phyloP scores from a whole-genome alignment of 2,329 filamentous ascomycete species.

The Dendrostoma leiphaemia region DNA sequence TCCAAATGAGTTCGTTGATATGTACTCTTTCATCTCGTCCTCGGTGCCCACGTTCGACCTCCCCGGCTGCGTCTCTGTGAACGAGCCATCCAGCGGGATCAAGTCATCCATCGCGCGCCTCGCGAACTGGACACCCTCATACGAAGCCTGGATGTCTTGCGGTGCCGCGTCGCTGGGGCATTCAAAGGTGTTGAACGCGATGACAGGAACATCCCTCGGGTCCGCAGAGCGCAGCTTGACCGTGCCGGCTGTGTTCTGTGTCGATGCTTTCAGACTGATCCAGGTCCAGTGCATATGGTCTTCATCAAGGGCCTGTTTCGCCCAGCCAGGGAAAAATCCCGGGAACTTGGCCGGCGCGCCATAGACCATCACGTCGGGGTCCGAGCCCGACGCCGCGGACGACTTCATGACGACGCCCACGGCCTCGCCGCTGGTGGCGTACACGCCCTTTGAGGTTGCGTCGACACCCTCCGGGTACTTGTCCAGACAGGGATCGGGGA shows the following conservation, averaged over 20 bases:
- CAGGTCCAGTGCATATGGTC: conserved; percentile 41
- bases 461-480: conserved; percentile 22
- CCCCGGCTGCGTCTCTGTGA: conserved; percentile 22
- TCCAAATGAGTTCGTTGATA: conserved; percentile 20
- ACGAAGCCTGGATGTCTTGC: conserved; percentile 50
- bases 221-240: conserved; percentile 60
- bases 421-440: conserved; percentile 33
- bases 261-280: conserved; percentile 59
- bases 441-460: conserved; percentile 27
- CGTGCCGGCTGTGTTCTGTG: conserved; percentile 59
- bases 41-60: conserved; percentile 13
- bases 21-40: conserved; percentile 21
- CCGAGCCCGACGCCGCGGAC: conserved; percentile 25
- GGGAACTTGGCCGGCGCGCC: conserved; percentile 38
- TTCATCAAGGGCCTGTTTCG: conserved; percentile 26
- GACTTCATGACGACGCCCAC: conserved; percentile 28
- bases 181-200: conserved; percentile 62
- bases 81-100: conserved; percentile 11
- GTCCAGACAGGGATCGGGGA: conserved; percentile 32
- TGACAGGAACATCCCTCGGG: conserved; percentile 61
- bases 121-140: conserved; percentile 53
- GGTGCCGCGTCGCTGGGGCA: conserved; percentile 44
- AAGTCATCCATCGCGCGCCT: conserved; percentile 28
- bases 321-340: conserved; percentile 39
- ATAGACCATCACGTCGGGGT: conserved; percentile 34